Evolutionary conservation across 2,329 filamentous ascomycete species (phyloP).

Genomic region (Paracamarosporium sp.): DNA sequence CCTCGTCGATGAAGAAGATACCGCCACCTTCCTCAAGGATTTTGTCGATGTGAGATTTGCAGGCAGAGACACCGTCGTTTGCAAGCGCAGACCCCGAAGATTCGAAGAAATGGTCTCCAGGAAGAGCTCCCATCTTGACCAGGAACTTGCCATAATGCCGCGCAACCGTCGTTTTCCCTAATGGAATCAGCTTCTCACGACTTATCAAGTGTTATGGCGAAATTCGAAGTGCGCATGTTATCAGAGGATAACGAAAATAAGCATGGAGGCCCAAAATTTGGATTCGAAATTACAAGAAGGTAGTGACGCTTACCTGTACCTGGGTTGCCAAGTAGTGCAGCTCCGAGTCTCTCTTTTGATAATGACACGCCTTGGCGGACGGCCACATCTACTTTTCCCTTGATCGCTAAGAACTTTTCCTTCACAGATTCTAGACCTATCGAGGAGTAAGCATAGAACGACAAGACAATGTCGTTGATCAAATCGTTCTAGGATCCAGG

Average conservation of each 20-base stretch:
- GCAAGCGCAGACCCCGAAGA: constrained; percentile 72
- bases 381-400: constrained; percentile 66
- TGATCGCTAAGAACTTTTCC: constrained; percentile 66
- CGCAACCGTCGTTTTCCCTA: constrained; percentile 77
- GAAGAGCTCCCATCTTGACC: constrained; percentile 65
- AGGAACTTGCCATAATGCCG: constrained; percentile 73
- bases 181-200: neutral
- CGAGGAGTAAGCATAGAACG: neutral
- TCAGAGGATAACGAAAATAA: too few species aligned
- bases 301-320: constrained; percentile 66
- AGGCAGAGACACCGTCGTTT: constrained; percentile 65
- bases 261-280: too few species aligned
- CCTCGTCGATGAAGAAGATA: constrained; percentile 79
- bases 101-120: constrained; percentile 68
- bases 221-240: too few species aligned
- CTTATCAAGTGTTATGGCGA: too few species aligned
- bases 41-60: constrained; percentile 62
- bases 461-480: too few species aligned
- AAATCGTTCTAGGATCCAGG: too few species aligned
- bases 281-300: neutral
- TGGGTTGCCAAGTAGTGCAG: constrained; percentile 73
- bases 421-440: constrained; percentile 70
- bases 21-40: constrained; percentile 69
- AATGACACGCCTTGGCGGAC: constrained; percentile 65
- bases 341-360: constrained; percentile 66